phyloP scores from a whole-genome alignment of 1,139 yeast species.

The Meyerozyma guilliermondii region DNA sequence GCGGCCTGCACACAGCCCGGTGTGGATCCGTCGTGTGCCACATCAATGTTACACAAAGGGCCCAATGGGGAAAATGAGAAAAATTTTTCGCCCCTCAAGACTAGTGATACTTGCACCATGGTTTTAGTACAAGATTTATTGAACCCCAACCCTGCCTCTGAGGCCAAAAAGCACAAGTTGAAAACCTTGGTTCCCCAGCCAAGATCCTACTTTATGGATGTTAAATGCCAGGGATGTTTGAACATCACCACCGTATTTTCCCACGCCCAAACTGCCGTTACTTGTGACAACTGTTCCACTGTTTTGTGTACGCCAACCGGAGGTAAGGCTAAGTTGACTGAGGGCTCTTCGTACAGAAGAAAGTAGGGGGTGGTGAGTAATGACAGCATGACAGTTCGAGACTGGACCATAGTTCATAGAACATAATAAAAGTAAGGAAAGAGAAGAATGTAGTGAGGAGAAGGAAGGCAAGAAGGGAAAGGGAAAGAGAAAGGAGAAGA shows the following conservation, averaged over 20 bases:
- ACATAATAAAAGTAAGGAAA: neutral
- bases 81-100: slow-evolving; percentile 1
- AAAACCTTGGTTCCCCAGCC: slow-evolving; percentile 97
- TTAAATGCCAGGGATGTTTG: slow-evolving; percentile 98
- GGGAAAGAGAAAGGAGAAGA: too few species aligned
- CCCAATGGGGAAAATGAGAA: neutral
- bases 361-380: slow-evolving; percentile 52
- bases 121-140: slow-evolving; percentile 42
- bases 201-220: slow-evolving; percentile 99
- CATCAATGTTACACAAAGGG: slow-evolving; percentile 1
- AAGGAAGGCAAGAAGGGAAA: neutral
- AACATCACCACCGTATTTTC: slow-evolving; percentile 99
- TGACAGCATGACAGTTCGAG: slow-evolving; percentile 2
- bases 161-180: slow-evolving; percentile 95
- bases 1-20: neutral
- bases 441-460: neutral
- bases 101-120: slow-evolving; percentile 5
- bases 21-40: neutral
- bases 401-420: neutral
- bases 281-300: slow-evolving; percentile 98
- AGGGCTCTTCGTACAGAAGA: slow-evolving; percentile 99
- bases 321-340: slow-evolving; percentile 99
- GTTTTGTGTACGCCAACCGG: slow-evolving; percentile 99
- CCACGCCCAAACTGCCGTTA: slow-evolving; percentile 99
- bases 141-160: slow-evolving; percentile 96